Base-by-base conservation (phyloP, 176 grass and related monocot species). In the Ananas comosus region DNA sequence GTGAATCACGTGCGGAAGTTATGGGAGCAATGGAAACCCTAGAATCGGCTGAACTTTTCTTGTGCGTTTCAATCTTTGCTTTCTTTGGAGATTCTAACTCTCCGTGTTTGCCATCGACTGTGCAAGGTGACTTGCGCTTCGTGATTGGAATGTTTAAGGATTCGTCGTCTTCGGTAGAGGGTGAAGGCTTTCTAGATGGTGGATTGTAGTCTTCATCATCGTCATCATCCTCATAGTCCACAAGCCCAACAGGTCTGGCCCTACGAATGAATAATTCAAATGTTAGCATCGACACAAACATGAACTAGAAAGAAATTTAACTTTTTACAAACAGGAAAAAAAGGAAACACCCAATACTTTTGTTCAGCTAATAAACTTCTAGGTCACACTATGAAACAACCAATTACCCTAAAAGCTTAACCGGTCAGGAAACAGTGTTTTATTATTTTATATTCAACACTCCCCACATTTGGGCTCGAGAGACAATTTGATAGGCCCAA, bases 121-220 rank as follows among this genome's bases (percentile, higher is more conserved):
- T 48, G 49, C 76, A 79, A 13, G 61, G 14, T 51, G 50, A 23
- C 56, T 67, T 82, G 13, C 87, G 87, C 72, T 94, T 99, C 48
- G 82, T 64, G 33, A 68, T 73, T 10, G 90, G 42, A 63, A 96
- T 82, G 14, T 64, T 84, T 66, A 89, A 78, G 51, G 61, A 28
- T 28, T 83, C 75, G 67, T 91, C 82, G 73, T 92, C 77, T 19
- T 97, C 89, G 51, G 70, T 63, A 59, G 78, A 63, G 65, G 67
- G 64, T 51, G 64, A 76, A 70, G 63, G 61, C 49, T 72, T 87
- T 78, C 81, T 89, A 47, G 70, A 79, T 58, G 80, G 78, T 70
- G 83, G 76, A 21, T 85, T 84, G 68, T 89, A 83, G 73, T 76
- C 58, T 42, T 81, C 69, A 3, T 99, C 94, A 0, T 99, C 94